Base-by-base conservation (phyloP, 2,329 filamentous ascomycete species). In the Helotiales sp. region DNA sequence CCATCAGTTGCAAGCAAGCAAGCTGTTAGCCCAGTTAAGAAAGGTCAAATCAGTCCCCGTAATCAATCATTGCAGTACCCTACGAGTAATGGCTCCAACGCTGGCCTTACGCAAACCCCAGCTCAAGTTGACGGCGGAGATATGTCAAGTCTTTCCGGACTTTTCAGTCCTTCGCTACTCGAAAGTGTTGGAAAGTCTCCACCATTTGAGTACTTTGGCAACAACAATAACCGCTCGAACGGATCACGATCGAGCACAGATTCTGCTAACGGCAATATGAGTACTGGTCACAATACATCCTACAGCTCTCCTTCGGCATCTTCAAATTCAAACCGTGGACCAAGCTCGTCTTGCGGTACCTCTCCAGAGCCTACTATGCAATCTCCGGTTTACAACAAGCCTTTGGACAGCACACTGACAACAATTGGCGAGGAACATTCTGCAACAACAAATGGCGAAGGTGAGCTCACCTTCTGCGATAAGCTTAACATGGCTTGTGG, bases 311-410 rank as follows among this genome's bases (percentile, higher is more conserved):
- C 88, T 0, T 89, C 87, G 13, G 83, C 85, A 7, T 90, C 87
- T 0, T 88, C 86, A 6, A 86, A 88, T 69, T 89, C 86, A 2
- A 85, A 88, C 68, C 50, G 86, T 22, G 87, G 86, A 0, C 79
- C 87, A 1, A 89, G 82, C 72, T 90, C 88, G 6, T 90, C 88
- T 26, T 93, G 91, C 75, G 91, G 90, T 28, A 94, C 91, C 0
- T 94, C 92, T 1, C 92, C 92, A 0, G 91, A 94, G 77, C 89
- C 92, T 0, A 88, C 84, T 57, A 90, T 88, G 34, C 90, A 91
- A 73, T 94, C 91, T 17, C 92, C 90, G 22, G 67, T 66, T 28
- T 4, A 82, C 84, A 75, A 83, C 82, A 91, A 91, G 77, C 84
- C 89, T 20, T 77, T 87, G 47, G 88, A 90, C 54, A 86, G 65